Conservation (phyloP, 805 yeast genomes). For the Brettanomyces sp. region DNA sequence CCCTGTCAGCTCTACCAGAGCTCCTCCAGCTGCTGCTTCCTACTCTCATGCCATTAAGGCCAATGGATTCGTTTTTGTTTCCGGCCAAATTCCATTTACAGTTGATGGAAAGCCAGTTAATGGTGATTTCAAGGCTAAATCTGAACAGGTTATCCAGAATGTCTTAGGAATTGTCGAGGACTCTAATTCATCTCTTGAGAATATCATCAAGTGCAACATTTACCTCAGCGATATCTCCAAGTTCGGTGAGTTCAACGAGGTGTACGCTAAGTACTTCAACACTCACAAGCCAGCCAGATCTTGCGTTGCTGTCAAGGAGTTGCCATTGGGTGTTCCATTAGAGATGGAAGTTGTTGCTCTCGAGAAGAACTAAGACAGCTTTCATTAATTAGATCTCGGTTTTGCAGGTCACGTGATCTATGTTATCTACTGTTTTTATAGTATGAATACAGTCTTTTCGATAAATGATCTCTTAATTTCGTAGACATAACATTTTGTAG, state of each 20-base stretch:
- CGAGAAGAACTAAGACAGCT: slow-evolving; percentile 30
- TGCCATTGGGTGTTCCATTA: slow-evolving; percentile 80
- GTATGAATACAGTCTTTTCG: too few relatives aligned
- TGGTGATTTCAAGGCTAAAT: slow-evolving; percentile 68
- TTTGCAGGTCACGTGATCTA: too few relatives aligned
- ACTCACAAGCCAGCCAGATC: slow-evolving; percentile 92
- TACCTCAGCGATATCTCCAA: slow-evolving; percentile 86
- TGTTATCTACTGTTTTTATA: too few relatives aligned
- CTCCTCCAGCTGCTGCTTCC: slow-evolving; percentile 96
- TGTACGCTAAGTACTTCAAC: slow-evolving; percentile 69
- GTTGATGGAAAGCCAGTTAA: slow-evolving; percentile 71
- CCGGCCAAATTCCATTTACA: slow-evolving; percentile 92
- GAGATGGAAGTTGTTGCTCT: slow-evolving; percentile 92
- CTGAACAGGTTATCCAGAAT: slow-evolving; percentile 66
- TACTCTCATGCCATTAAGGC: slow-evolving; percentile 94
- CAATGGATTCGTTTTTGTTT: slow-evolving; percentile 80
- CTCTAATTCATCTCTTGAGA: slow-evolving; percentile 74
- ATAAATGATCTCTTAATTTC: too few relatives aligned
- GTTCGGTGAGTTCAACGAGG: slow-evolving; percentile 78
- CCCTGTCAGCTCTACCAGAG: slow-evolving; percentile 54
- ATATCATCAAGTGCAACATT: slow-evolving; percentile 79
- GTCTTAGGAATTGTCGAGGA: slow-evolving; percentile 69
- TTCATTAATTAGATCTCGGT: too few relatives aligned
- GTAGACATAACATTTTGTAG: too few relatives aligned
- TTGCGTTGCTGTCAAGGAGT: slow-evolving; percentile 87